phyloP scores from a whole-genome alignment of 1,139 yeast genomes.

The Saccharomyces hybrid region DNA sequence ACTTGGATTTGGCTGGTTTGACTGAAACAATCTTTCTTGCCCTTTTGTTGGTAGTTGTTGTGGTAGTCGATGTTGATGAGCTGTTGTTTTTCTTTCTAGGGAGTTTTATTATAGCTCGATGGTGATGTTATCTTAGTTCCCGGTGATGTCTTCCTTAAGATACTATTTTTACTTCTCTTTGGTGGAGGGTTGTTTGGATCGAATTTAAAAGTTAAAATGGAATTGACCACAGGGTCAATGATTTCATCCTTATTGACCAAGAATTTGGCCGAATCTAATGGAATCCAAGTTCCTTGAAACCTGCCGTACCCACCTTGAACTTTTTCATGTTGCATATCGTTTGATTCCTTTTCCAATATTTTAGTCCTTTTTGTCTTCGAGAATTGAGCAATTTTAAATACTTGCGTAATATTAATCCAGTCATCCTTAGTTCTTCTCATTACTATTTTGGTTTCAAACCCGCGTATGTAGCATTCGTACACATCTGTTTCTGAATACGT shows the following conservation, averaged over 20 bases:
- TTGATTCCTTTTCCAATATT: conserved; percentile 81
- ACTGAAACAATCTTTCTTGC: conserved; percentile 6
- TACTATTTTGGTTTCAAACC: conserved; percentile 27
- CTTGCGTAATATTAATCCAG: conserved; percentile 88
- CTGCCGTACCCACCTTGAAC: conserved; percentile 95
- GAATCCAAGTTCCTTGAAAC: conserved; percentile 93
- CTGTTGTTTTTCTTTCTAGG: conserved; percentile 28
- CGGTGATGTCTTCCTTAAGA: conserved; percentile 28
- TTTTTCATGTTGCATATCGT: conserved; percentile 76
- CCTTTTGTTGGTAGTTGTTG: conserved; percentile 22
- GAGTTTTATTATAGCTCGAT: conserved; percentile 30
- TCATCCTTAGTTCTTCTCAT: conserved; percentile 79
- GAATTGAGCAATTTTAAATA: conserved; percentile 76
- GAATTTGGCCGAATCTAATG: conserved; percentile 47
- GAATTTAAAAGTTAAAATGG: conserved; percentile 42
- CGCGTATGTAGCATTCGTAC: conserved; percentile 44
- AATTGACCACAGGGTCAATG: conserved; percentile 46
- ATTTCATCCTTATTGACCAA: conserved; percentile 50
- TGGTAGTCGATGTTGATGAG: conserved; percentile 8
- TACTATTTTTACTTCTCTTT: conserved; percentile 38
- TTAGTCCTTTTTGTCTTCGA: conserved; percentile 83
- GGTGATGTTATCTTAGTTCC: conserved; percentile 27
- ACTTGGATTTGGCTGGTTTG: conserved; percentile 27
- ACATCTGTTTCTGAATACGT: conserved; percentile 41
- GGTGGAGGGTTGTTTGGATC: conserved; percentile 45